Conservation (phyloP, 495 filamentous ascomycete species). For the Neurospora intermedia region DNA sequence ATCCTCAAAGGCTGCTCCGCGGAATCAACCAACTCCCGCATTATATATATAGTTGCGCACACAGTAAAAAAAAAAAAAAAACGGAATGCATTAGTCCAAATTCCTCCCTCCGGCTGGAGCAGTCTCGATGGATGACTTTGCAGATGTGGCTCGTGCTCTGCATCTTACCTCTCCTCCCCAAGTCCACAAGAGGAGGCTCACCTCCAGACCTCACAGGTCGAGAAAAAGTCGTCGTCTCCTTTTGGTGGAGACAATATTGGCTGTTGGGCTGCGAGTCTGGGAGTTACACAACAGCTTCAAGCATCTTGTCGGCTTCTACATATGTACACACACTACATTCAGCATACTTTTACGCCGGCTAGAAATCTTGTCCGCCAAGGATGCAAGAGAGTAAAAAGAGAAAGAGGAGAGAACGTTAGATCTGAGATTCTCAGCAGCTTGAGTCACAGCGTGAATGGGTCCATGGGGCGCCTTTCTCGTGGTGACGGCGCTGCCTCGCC, state of each 20-base stretch:
- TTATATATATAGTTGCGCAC: not conserved
- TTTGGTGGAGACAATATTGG: not conserved
- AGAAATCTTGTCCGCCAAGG: not conserved
- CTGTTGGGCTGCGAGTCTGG: not conserved
- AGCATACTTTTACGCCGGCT: too few relatives aligned
- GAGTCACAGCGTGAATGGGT: not conserved
- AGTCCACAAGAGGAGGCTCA: not conserved
- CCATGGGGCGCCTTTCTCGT: not conserved
- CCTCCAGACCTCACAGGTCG: not conserved
- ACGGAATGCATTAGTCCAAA: not conserved
- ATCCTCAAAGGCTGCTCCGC: not conserved
- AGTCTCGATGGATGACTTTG: not conserved
- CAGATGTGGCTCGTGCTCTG: not conserved
- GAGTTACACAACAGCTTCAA: not conserved
- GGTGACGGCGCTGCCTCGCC: not conserved
- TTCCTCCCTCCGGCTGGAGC: not conserved
- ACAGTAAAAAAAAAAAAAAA: not conserved
- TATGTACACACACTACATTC: too few relatives aligned
- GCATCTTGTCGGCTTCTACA: not conserved
- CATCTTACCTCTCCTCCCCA: not conserved
- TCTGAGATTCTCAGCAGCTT: not conserved
- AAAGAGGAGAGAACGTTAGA: not conserved
- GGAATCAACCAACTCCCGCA: not conserved
- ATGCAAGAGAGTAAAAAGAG: not conserved
- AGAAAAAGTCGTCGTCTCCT: not conserved